Evolutionary conservation across 495 filamentous ascomycete species (phyloP).

Genomic region (Oidiodendron maius): DNA sequence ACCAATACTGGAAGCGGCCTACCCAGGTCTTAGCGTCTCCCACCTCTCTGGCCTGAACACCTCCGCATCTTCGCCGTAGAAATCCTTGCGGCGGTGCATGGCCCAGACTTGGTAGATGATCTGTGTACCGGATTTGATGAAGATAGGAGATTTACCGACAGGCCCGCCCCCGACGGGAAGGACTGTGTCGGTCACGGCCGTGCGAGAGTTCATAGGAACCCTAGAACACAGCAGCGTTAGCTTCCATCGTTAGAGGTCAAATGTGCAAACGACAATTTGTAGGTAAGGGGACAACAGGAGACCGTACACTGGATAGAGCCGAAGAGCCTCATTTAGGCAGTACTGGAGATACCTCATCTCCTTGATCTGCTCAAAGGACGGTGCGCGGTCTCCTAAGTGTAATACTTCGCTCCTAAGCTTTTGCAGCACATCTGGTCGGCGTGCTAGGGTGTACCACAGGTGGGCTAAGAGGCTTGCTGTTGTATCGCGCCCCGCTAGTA

Average conservation of each 20-base stretch:
- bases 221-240: conserved; percentile 4
- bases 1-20: not conserved
- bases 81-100: conserved; percentile 49
- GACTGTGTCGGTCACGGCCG: conserved; percentile 43
- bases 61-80: conserved; percentile 48
- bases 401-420: conserved; percentile 33
- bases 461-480: conserved; percentile 45
- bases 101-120: conserved; percentile 40
- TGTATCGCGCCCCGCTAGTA: conserved; percentile 52
- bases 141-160: conserved; percentile 19
- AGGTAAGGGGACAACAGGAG: too few relatives aligned
- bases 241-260: too few relatives aligned
- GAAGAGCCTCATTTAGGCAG: conserved; percentile 25
- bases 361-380: conserved; percentile 26
- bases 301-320: too few relatives aligned
- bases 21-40: conserved; percentile 23
- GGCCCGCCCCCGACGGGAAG: conserved; percentile 49
- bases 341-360: conserved; percentile 25
- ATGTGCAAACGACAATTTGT: not conserved
- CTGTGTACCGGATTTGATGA: conserved; percentile 20
- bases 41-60: conserved; percentile 55
- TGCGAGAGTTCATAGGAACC: conserved; percentile 39
- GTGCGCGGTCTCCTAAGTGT: not conserved
- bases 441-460: conserved; percentile 33
- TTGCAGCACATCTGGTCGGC: conserved; percentile 37